phyloP scores from a whole-genome alignment of 2,329 filamentous ascomycete species.

The Aspergillus latus region DNA sequence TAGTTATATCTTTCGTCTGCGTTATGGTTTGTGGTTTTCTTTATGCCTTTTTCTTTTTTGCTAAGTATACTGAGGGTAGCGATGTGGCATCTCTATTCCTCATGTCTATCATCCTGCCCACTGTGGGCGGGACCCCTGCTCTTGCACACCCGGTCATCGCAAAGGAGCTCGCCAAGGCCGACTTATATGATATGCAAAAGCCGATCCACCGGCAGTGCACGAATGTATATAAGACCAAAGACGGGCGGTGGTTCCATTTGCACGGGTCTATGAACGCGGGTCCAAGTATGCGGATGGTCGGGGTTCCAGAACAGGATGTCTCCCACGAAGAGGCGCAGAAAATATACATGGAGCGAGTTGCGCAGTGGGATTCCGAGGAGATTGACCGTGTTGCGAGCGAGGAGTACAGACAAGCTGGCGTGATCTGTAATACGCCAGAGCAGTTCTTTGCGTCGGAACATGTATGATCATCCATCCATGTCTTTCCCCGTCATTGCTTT shows the following conservation, averaged over 20 bases:
- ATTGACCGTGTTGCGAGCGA: slow-evolving; percentile 7
- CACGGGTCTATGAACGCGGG: slow-evolving; percentile 9
- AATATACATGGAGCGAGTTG: not conserved
- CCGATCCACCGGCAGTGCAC: not conserved
- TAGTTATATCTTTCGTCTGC: too few species aligned
- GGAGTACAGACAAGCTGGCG: slow-evolving; percentile 8
- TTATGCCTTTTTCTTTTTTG: too few species aligned
- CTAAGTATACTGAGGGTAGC: not conserved
- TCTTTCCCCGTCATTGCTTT: not conserved
- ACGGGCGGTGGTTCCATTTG: slow-evolving; percentile 17
- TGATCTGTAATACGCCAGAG: slow-evolving; percentile 7
- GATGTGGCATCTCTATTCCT: not conserved
- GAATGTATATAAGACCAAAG: slow-evolving; percentile 19
- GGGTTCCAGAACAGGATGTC: not conserved
- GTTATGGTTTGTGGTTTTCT: too few species aligned
- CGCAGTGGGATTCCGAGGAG: not conserved
- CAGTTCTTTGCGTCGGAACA: slow-evolving; percentile 6
- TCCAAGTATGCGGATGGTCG: not conserved
- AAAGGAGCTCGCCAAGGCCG: not conserved
- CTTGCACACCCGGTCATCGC: not conserved
- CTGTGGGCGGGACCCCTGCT: not conserved
- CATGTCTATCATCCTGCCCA: not conserved
- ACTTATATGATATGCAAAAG: not conserved
- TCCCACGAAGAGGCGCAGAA: not conserved
- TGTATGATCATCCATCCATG: not conserved